Percentiles rank a stretch among this genome's conserved stretches.
Conservation (phyloP, 2,329 filamentous ascomycete genomes). For the Trematosphaeria pertusa region DNA sequence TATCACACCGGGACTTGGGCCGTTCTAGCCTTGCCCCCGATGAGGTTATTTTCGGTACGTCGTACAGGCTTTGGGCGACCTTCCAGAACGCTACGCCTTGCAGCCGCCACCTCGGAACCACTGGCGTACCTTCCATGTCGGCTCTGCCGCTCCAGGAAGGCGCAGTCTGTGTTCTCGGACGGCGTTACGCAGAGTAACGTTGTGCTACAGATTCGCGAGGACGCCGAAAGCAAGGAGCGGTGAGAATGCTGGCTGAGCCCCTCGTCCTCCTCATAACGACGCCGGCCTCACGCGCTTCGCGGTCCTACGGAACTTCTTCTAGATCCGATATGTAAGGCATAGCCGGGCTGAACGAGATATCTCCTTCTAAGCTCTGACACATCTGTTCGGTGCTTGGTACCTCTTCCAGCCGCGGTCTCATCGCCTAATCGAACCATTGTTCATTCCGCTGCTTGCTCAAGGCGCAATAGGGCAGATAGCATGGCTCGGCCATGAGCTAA, state of each 20-base stretch:
- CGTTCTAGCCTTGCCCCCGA: background rate
- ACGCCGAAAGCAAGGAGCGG: constrained; percentile 13
- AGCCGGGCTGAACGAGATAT: no score
- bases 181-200: constrained; percentile 10
- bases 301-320: no score
- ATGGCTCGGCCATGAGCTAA: constrained; percentile 7
- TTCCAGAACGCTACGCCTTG: constrained; percentile 9
- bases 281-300: background rate
- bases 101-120: background rate
- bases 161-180: constrained; percentile 6
- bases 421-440: background rate
- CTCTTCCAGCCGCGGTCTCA: background rate
- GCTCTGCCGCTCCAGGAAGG: constrained; percentile 1
- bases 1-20: background rate
- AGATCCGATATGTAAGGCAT: no score
- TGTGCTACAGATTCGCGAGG: constrained; percentile 2
- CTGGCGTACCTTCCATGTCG: constrained; percentile 5
- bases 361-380: no score
- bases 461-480: constrained; percentile 8
- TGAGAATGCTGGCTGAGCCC: constrained; percentile 4
- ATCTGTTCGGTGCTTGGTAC: no score
- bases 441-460: no score
- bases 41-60: background rate
- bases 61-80: constrained; percentile 5
- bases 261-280: background rate